Base-by-base conservation (phyloP, 176 grass and related monocot genomes). In the Oryza glumipatula region DNA sequence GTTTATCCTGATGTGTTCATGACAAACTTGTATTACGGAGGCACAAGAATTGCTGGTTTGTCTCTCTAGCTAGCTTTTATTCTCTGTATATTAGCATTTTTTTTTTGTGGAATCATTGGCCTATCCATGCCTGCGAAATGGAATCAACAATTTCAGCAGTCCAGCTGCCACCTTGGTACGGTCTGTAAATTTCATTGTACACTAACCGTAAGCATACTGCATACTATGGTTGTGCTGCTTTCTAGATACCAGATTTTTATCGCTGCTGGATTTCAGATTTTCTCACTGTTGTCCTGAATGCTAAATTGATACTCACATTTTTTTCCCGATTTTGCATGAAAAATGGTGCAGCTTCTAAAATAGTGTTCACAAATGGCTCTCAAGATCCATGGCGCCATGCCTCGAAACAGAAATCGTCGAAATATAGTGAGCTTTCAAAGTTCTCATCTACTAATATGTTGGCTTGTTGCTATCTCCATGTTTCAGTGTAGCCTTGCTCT, bases 341-440 rank as follows among this genome's bases (percentile, higher is more conserved):
- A 80, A 74, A 78, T 76, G 39, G 30, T 67, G 72, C 76, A 98
- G 93, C 89, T 82, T 92, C 91, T 41, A 96, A 86, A 90, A 91
- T 96, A 81, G 80, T 96, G 66, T 99, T 96, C 86, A 92, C 93
- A 36, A 99, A 98, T 16, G 93, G 96, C 43, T 98, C 91, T 54
- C 96, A 95, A 87, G 96, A 99, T 81, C 96, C 93, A 46, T 99
- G 96, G 96, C 93, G 89, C 22, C 91, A 94, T 89, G 96, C 96
- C 75, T 99, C 93, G 24, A 96, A 99, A 78, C 96, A 99, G 60
- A 92, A 90, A 60, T 99, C 89, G 76, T 94, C 93, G 0, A 16
- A 90, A 91, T 83, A 82, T 54, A 93, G 96, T 96, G 72, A 92
- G 88, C 35, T 38, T 43, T 38, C 35, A 73, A 76, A 81, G 54